phyloP scores from a whole-genome alignment of 164 flowering plant genomes.

The Vitis labrusca region DNA sequence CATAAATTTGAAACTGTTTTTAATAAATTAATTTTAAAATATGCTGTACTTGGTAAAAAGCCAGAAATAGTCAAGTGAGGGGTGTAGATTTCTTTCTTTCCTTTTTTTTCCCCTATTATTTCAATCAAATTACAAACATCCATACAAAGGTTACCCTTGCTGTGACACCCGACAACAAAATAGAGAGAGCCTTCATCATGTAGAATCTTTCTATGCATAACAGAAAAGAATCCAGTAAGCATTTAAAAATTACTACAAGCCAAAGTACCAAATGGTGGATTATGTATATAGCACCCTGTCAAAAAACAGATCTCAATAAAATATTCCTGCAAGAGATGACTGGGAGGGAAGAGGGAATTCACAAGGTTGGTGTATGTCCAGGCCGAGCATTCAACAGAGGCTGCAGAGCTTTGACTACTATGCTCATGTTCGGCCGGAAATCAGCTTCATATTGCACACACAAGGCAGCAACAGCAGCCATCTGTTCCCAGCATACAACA shows the following conservation, averaged over 20 bases:
- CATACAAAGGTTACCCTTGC: too few relatives aligned
- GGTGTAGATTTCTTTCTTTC: too few relatives aligned
- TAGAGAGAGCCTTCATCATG: too few relatives aligned
- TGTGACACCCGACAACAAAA: too few relatives aligned
- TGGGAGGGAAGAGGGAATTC: constrained; percentile 7
- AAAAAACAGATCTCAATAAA: neutral
- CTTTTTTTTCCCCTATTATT: too few relatives aligned
- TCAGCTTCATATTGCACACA: constrained; percentile 69
- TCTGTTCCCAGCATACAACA: constrained; percentile 25
- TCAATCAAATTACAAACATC: too few relatives aligned
- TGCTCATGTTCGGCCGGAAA: constrained; percentile 69
- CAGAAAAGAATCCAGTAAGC: neutral
- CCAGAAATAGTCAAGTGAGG: too few relatives aligned
- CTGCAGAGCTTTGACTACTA: constrained; percentile 64
- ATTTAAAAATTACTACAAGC: neutral
- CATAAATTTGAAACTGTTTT: too few relatives aligned
- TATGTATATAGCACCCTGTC: neutral
- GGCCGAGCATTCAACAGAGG: constrained; percentile 48
- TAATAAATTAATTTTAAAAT: too few relatives aligned
- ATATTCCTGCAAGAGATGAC: neutral
- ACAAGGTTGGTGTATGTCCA: constrained; percentile 17
- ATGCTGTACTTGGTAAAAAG: too few relatives aligned
- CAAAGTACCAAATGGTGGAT: neutral
- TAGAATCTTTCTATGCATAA: neutral
- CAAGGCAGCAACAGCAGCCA: constrained; percentile 74